Evolutionary conservation across 345 rosid genomes (phyloP).

Genomic region (Excoecaria cochinchinensis): DNA sequence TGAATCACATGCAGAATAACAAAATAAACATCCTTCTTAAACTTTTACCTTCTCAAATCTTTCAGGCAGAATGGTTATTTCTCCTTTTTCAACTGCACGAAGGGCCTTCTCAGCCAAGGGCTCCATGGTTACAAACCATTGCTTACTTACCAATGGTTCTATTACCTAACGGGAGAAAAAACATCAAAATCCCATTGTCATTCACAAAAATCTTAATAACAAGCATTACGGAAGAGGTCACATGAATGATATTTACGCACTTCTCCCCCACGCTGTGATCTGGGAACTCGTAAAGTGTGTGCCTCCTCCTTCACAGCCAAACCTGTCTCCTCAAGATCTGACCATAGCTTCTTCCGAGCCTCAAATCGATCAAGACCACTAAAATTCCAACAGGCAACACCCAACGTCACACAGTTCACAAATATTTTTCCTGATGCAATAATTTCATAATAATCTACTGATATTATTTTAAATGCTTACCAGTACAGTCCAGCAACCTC

Average conservation of each 20-base stretch:
- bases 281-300: constrained; percentile 75
- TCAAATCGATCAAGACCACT: constrained; percentile 96
- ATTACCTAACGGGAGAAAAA: constrained; percentile 49
- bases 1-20: constrained; percentile 1
- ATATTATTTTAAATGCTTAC: constrained; percentile 41
- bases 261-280: constrained; percentile 99
- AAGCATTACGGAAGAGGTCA: constrained; percentile 15
- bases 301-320: constrained; percentile 84
- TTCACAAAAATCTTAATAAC: constrained; percentile 1
- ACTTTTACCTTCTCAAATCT: constrained; percentile 85
- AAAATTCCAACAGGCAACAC: constrained; percentile 25
- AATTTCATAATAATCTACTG: constrained; percentile 11
- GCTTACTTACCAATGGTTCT: constrained; percentile 94
- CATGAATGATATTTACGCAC: constrained; percentile 39
- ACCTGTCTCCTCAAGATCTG: constrained; percentile 90
- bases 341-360: constrained; percentile 86
- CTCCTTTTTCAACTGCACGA: constrained; percentile 75
- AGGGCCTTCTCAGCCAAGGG: constrained; percentile 96
- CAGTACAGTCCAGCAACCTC: constrained; percentile 90
- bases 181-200: constrained; percentile 8
- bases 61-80: constrained; percentile 77
- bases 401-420: constrained; percentile 18
- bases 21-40: not conserved
- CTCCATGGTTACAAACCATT: constrained; percentile 96
- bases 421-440: constrained; percentile 14